These are phyloP conservation scores for Aspergillus cavernicola DNA, from an alignment of 495 filamentous ascomycete species.

Conservation along the genomic window DNA sequence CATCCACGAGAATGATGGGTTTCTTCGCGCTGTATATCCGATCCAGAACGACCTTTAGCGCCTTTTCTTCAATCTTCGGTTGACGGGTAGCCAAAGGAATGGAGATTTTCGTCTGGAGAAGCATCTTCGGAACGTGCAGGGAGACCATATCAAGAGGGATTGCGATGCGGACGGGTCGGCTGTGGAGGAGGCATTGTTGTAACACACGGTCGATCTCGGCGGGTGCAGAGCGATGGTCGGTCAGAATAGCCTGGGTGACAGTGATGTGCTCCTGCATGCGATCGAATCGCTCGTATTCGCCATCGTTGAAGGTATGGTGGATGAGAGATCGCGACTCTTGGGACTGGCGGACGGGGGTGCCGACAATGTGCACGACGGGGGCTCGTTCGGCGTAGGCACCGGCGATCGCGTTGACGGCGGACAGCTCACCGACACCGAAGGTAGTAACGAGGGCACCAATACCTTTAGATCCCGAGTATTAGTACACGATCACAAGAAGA, in stretches of 20 bases:
- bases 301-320: constrained; percentile 42
- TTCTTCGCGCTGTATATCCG: constrained; percentile 24
- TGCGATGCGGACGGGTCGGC: constrained; percentile 37
- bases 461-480: neutral
- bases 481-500: neutral
- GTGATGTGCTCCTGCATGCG: constrained; percentile 33
- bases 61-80: constrained; percentile 3
- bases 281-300: constrained; percentile 30
- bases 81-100: neutral
- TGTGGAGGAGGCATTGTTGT: constrained; percentile 29
- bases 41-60: constrained; percentile 12
- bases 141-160: constrained; percentile 39
- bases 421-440: constrained; percentile 76
- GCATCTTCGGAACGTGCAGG: constrained; percentile 10
- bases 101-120: constrained; percentile 1
- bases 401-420: constrained; percentile 66
- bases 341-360: constrained; percentile 29
- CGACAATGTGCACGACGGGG: constrained; percentile 79
- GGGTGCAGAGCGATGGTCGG: constrained; percentile 24
- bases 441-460: constrained; percentile 64
- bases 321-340: constrained; percentile 26
- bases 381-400: constrained; percentile 70
- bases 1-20: constrained; percentile 35
- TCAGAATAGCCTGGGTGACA: constrained; percentile 30
- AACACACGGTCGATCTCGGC: constrained; percentile 34